Evolutionary conservation across 148 eudicot genomes (phyloP).

Genomic region (Drosera capensis): DNA sequence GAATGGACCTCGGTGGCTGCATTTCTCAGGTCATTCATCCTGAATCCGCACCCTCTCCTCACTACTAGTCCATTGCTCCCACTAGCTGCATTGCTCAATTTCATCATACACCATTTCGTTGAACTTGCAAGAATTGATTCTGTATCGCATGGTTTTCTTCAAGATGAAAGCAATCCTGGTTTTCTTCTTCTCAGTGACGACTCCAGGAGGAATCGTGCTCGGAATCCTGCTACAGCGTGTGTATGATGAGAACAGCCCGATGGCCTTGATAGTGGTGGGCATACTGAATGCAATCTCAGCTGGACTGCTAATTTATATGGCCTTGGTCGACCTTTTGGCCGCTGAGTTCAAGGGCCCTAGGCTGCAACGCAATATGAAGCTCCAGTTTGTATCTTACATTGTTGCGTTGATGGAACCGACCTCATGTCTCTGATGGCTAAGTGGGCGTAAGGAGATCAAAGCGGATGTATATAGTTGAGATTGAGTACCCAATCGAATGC

Average conservation of each 20-base stretch:
- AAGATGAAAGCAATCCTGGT: conserved; percentile 17
- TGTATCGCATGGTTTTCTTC: not conserved
- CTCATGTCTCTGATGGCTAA: conserved; percentile 18
- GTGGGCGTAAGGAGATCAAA: conserved; percentile 14
- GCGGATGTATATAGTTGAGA: too few species aligned
- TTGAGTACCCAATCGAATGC: too few species aligned
- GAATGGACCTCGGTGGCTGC: conserved; percentile 42
- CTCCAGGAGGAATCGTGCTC: conserved; percentile 14
- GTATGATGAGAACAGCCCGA: conserved; percentile 21
- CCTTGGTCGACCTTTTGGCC: conserved; percentile 18
- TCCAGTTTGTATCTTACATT: conserved; percentile 7
- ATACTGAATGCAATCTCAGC: conserved; percentile 17
- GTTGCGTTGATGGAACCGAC: conserved; percentile 15
- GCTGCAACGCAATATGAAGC: conserved; percentile 17
- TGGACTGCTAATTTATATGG: conserved; percentile 26
- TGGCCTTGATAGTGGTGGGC: conserved; percentile 18
- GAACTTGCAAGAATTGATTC: not conserved
- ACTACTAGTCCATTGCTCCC: not conserved
- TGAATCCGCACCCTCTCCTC: not conserved
- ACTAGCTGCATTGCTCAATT: too few species aligned
- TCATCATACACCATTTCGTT: not conserved
- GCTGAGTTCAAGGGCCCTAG: conserved; percentile 22
- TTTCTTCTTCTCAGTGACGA: conserved; percentile 25
- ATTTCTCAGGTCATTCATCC: conserved; percentile 15
- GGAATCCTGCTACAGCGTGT: conserved; percentile 13